phyloP scores from a whole-genome alignment of 192 early-diverging fungal species.

The Spizellomyces sp. region DNA sequence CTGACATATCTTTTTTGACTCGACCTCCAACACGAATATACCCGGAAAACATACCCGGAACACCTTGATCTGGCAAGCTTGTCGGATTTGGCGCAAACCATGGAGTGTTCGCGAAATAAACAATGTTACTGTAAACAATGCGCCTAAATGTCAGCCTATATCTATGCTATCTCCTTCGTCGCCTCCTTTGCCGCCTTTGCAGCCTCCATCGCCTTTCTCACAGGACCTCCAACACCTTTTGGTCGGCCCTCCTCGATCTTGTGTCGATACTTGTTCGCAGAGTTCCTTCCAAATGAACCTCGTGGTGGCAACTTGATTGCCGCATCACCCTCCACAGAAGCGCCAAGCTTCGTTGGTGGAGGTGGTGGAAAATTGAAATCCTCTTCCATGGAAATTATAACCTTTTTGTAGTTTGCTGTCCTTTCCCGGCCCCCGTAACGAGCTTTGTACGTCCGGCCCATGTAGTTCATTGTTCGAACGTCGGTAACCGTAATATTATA shows the following conservation, averaged over 20 bases:
- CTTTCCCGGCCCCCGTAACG: conserved; percentile 35
- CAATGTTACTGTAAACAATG: no score
- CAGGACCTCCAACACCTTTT: conserved; percentile 6
- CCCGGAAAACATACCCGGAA: no score
- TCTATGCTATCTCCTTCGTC: no score
- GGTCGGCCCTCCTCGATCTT: conserved; percentile 26
- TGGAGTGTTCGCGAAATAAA: no score
- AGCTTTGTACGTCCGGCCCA: conserved; percentile 51
- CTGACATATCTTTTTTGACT: no score
- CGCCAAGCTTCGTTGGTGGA: conserved; percentile 26
- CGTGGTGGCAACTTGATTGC: conserved; percentile 31
- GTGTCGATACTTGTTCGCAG: conserved; percentile 22
- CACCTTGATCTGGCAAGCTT: no score
- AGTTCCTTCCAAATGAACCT: conserved; percentile 4
- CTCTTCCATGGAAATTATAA: conserved; percentile 69
- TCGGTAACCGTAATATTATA: conserved; percentile 82
- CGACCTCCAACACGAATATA: no score
- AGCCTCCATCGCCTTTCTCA: not conserved
- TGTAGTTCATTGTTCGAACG: conserved; percentile 89
- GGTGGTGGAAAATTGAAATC: conserved; percentile 65
- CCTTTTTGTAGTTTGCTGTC: conserved; percentile 58
- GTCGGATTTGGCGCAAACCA: no score
- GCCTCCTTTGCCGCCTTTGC: no score
- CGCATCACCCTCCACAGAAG: conserved; percentile 10
- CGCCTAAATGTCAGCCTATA: no score